These are phyloP conservation scores for Pythium dissotocum DNA, from an alignment of 352 stramenopile species.

Conservation along the genomic window DNA sequence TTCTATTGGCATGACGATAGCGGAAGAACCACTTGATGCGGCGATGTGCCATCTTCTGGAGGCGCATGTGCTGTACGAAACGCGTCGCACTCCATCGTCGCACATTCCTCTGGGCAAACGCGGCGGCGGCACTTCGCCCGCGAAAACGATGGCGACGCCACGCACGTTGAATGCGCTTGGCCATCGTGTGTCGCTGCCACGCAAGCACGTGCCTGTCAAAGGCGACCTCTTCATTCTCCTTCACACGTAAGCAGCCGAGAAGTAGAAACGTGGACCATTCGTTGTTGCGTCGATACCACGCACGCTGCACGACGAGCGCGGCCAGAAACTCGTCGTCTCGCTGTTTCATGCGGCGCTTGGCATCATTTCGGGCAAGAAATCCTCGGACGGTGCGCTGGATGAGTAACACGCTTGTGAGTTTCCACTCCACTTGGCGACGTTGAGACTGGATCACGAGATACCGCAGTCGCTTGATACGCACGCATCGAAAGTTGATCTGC, in stretches of 20 bases:
- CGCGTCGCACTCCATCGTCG: conserved; percentile 37
- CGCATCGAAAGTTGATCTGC: conserved; percentile 53
- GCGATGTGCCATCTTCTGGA: conserved; percentile 50
- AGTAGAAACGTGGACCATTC: conserved; percentile 85
- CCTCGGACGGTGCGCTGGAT: conserved; percentile 60
- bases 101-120: conserved; percentile 49
- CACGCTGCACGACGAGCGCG: conserved; percentile 68
- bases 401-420: conserved; percentile 41
- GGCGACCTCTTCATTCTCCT: conserved; percentile 57
- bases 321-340: conserved; percentile 55
- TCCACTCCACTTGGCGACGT: conserved; percentile 43
- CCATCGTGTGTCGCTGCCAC: conserved; percentile 47
- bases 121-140: conserved; percentile 34
- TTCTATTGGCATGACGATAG: conserved; percentile 44
- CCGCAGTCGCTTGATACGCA: conserved; percentile 50
- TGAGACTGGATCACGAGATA: conserved; percentile 60
- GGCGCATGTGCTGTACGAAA: conserved; percentile 34
- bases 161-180: conserved; percentile 40
- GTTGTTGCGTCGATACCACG: conserved; percentile 81
- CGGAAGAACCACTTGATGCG: conserved; percentile 85
- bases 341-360: conserved; percentile 28
- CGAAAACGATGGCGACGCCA: conserved; percentile 36
- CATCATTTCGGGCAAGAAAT: conserved; percentile 45
- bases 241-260: conserved; percentile 72
- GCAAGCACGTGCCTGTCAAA: conserved; percentile 46